Conservation (phyloP, 1,284 basidiomycete species). For the Neonothopanus nambi region DNA sequence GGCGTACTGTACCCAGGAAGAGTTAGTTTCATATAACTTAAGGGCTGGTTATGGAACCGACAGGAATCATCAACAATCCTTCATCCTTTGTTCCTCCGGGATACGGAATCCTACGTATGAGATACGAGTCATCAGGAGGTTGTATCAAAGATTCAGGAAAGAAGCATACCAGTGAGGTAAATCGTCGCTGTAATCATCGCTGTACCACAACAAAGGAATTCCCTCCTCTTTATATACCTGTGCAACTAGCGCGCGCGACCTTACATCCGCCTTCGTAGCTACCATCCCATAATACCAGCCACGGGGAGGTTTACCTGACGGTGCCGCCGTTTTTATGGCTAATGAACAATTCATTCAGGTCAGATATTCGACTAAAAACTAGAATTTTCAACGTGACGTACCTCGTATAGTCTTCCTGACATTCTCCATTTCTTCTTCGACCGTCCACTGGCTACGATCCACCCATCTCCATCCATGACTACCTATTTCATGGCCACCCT, state of each 20-base stretch:
- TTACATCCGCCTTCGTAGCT: conserved; percentile 1
- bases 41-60: background rate
- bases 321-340: conserved; percentile 3
- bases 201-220: conserved; percentile 11
- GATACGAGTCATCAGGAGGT: background rate
- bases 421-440: conserved; percentile 16
- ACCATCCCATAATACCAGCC: conserved; percentile 17
- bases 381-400: background rate
- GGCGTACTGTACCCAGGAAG: background rate
- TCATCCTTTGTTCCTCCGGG: conserved; percentile 14
- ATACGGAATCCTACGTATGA: conserved; percentile 10
- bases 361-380: background rate
- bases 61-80: conserved; percentile 15
- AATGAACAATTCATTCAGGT: background rate
- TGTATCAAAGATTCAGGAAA: background rate
- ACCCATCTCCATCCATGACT: conserved; percentile 17
- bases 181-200: conserved; percentile 14
- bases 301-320: conserved; percentile 11
- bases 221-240: conserved; percentile 12
- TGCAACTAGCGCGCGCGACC: conserved; percentile 11
- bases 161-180: conserved; percentile 8
- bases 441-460: conserved; percentile 9
- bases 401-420: conserved; percentile 10
- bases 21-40: background rate
- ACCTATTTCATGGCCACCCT: conserved; percentile 13